phyloP scores from a whole-genome alignment of 2,329 filamentous ascomycete species.

The Aspergillus bombycis region DNA sequence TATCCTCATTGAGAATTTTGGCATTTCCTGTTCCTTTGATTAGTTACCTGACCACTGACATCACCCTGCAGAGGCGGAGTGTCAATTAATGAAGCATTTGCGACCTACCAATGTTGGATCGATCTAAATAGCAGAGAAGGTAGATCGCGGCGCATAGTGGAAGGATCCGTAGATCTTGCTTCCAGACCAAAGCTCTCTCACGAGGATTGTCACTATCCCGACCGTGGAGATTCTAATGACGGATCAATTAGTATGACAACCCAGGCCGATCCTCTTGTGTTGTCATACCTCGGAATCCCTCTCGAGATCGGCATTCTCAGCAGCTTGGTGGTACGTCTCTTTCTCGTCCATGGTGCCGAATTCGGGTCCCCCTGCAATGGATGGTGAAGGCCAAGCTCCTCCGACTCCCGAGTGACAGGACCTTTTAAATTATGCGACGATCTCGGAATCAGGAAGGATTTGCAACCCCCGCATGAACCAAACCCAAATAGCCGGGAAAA shows the following conservation, averaged over 20 bases:
- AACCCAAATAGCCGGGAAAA: conserved; percentile 4
- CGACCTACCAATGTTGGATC: conserved; percentile 64
- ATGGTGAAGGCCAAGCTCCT: background rate
- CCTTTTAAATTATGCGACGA: background rate
- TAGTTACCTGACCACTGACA: background rate
- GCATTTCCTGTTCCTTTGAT: conserved; percentile 53
- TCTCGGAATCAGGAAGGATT: conserved; percentile 1
- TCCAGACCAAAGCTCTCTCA: conserved; percentile 51
- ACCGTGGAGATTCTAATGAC: background rate
- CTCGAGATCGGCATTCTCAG: conserved; percentile 15
- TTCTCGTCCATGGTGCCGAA: conserved; percentile 21
- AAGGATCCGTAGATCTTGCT: conserved; percentile 66
- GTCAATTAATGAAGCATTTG: background rate
- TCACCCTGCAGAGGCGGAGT: background rate
- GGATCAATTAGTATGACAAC: conserved; percentile 9
- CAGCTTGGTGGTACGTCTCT: conserved; percentile 20
- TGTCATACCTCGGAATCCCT: conserved; percentile 11
- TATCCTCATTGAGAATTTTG: conserved; percentile 65
- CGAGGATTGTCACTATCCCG: conserved; percentile 11
- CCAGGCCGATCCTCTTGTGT: conserved; percentile 7
- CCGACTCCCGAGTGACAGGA: background rate
- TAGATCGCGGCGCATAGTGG: conserved; percentile 68
- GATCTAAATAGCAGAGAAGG: conserved; percentile 69
- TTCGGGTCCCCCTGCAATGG: background rate
- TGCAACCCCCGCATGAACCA: conserved; percentile 12